These are phyloP conservation scores for Cyberlindnera maclurae DNA, from an alignment of 805 yeast genomes.

Conservation along the genomic window DNA sequence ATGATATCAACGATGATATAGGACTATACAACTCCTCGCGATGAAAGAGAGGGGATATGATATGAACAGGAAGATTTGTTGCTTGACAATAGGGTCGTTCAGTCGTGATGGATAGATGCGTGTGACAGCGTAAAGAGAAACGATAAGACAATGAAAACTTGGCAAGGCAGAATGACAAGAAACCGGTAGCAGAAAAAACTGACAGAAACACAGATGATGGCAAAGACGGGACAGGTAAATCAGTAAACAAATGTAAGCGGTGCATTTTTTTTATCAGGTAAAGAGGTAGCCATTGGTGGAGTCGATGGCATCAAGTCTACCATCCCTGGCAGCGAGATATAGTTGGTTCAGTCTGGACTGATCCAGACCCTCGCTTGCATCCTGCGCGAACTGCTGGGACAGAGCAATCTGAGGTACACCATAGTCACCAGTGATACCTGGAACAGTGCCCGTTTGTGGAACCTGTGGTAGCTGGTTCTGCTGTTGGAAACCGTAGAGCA, in stretches of 20 bases:
- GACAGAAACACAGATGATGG: no score
- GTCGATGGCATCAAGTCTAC: conserved; percentile 46
- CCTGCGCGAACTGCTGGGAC: conserved; percentile 19
- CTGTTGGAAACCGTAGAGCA: conserved; percentile 18
- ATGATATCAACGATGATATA: no score
- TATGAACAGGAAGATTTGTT: no score
- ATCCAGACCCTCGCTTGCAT: conserved; percentile 27
- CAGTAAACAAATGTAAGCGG: not conserved
- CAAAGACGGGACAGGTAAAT: not conserved
- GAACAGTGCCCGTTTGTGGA: conserved; percentile 4
- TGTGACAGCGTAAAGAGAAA: no score
- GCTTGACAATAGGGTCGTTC: no score
- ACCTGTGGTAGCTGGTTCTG: conserved; percentile 5
- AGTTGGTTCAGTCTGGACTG: conserved; percentile 41
- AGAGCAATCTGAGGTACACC: conserved; percentile 13
- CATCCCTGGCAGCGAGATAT: conserved; percentile 49
- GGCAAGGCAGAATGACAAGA: no score
- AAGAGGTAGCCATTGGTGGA: conserved; percentile 33
- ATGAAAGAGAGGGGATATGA: no score
- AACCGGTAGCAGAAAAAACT: no score
- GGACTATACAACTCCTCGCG: no score
- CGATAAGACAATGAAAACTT: no score
- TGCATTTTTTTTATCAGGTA: conserved; percentile 4
- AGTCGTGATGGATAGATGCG: no score
- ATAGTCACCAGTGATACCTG: conserved; percentile 12